These are phyloP conservation scores for Urtica urens DNA, from an alignment of 306 rosid species.

Conservation along the genomic window DNA sequence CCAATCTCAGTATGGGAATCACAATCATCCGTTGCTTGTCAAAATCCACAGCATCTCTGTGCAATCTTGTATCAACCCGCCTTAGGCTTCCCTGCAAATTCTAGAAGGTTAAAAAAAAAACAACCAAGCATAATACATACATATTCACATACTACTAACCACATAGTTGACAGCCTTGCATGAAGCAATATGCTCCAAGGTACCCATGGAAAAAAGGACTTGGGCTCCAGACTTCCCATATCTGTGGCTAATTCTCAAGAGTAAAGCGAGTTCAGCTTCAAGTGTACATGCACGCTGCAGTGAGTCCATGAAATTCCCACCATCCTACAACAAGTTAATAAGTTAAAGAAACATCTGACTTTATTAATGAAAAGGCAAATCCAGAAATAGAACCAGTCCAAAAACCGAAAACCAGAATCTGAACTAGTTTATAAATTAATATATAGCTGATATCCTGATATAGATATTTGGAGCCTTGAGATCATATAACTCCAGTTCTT, in stretches of 20 bases:
- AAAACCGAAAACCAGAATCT: too few species aligned
- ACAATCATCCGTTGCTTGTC: conserved; percentile 61
- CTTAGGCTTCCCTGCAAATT: conserved; percentile 66
- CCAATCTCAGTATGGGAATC: conserved; percentile 70
- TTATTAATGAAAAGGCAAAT: not conserved
- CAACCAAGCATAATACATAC: not conserved
- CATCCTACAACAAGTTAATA: conserved; percentile 49
- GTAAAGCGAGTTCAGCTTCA: conserved; percentile 79
- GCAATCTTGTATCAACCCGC: conserved; percentile 43
- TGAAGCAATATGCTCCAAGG: conserved; percentile 72
- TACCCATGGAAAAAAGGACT: conserved; percentile 72
- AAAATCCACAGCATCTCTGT: conserved; percentile 53
- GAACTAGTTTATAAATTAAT: too few species aligned
- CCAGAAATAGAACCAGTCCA: not conserved
- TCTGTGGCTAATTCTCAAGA: conserved; percentile 68
- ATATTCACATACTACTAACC: not conserved
- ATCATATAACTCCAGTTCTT: too few species aligned
- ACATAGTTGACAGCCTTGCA: conserved; percentile 48
- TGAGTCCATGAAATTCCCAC: conserved; percentile 55
- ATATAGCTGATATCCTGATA: too few species aligned
- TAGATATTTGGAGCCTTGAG: too few species aligned
- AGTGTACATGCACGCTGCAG: conserved; percentile 82
- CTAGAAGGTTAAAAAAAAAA: conserved; percentile 11
- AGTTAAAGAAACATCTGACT: too few species aligned
- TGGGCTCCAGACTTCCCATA: conserved; percentile 93